Evolutionary conservation across 352 stramenopile species (phyloP).

Genomic region (Globisporangium takayamanum): DNA sequence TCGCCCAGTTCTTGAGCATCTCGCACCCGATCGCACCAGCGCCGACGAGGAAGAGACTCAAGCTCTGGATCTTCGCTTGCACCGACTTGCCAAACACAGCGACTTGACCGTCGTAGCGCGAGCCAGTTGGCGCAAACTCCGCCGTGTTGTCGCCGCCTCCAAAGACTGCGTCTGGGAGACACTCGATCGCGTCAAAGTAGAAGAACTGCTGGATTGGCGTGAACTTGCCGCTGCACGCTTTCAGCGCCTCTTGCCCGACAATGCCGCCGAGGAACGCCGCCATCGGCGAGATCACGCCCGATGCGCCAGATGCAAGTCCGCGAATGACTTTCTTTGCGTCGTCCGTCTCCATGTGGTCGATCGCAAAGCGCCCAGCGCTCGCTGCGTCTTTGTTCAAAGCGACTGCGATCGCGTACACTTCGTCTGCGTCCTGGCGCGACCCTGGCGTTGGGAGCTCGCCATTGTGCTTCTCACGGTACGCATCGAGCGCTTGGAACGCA

Average conservation of each 20-base stretch:
- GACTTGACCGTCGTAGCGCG: conserved; percentile 92
- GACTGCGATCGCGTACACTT: conserved; percentile 79
- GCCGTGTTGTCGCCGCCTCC: conserved; percentile 21
- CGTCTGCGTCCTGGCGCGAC: conserved; percentile 72
- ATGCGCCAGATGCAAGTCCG: conserved; percentile 79
- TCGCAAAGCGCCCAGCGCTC: conserved; percentile 50
- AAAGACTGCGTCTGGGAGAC: conserved; percentile 87
- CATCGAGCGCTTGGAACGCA: conserved; percentile 84
- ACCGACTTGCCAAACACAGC: conserved; percentile 83
- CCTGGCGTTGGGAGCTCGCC: conserved; percentile 85
- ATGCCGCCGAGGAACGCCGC: conserved; percentile 96
- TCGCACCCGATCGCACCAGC: conserved; percentile 99
- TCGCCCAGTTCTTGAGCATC: conserved; percentile 99
- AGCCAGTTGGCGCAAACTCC: conserved; percentile 63
- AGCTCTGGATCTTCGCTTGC: conserved; percentile 76
- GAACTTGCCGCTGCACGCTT: conserved; percentile 98
- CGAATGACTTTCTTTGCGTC: conserved; percentile 73
- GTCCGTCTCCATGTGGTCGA: conserved; percentile 54
- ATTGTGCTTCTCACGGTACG: conserved; percentile 70
- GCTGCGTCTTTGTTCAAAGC: conserved; percentile 72
- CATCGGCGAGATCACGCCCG: conserved; percentile 94
- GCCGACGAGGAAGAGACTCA: conserved; percentile 97
- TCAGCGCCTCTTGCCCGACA: conserved; percentile 97
- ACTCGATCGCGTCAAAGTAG: conserved; percentile 98
- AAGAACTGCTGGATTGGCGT: conserved; percentile 98